phyloP scores from a whole-genome alignment of 2,329 filamentous ascomycete species.

The Pezicula neosporulosa region DNA sequence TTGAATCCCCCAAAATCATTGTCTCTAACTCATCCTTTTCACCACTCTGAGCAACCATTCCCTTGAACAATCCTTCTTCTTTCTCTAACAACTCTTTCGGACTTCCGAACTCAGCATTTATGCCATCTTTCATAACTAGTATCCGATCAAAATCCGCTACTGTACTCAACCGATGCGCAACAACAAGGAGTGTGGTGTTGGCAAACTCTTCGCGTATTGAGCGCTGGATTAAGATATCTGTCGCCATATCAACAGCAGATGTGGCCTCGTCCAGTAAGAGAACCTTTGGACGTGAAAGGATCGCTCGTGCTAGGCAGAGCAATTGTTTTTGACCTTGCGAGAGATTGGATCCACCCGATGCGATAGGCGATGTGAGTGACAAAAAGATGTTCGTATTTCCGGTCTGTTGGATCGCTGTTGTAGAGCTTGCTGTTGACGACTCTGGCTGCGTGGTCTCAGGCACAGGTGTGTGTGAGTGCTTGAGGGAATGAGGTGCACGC shows the following conservation, averaged over 20 bases:
- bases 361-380: conserved; percentile 56
- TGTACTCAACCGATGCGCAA: conserved; percentile 69
- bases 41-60: conserved; percentile 1
- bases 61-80: not conserved
- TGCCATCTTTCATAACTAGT: conserved; percentile 63
- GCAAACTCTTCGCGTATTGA: conserved; percentile 68
- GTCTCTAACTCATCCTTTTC: conserved; percentile 1
- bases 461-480: not conserved
- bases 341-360: conserved; percentile 67
- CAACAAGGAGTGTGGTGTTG: conserved; percentile 64
- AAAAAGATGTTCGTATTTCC: conserved; percentile 62
- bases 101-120: conserved; percentile 61
- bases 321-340: conserved; percentile 72
- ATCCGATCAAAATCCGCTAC: conserved; percentile 72
- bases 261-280: conserved; percentile 77
- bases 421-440: conserved; percentile 1
- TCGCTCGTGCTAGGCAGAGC: conserved; percentile 66
- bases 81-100: conserved; percentile 47
- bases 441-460: not conserved
- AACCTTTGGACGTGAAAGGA: conserved; percentile 66
- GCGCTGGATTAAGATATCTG: conserved; percentile 67
- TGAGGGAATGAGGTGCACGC: conserved; percentile 74
- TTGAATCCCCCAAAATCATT: not conserved
- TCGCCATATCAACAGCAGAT: conserved; percentile 70
- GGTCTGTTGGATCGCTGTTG: conserved; percentile 5